Evolutionary conservation across 441 rosid species (phyloP), one percentile per base, ranked within the genome.

Genomic region (Erodium trifolium): DNA sequence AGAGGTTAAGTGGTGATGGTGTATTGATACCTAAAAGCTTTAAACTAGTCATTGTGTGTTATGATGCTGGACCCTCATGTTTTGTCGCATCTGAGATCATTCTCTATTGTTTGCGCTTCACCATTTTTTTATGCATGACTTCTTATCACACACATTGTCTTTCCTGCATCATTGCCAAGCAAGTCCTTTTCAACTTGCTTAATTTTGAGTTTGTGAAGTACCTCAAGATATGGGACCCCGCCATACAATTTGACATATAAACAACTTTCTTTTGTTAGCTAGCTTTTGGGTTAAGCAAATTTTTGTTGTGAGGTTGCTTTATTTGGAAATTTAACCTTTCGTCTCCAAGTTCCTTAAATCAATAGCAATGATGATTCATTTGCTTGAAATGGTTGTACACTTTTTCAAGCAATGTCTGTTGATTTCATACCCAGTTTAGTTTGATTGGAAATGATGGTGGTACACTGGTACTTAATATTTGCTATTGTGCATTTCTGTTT

Each of bases 331-430:
- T 23, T 5, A 55, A 12, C 34, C 12, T 0, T 14, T 34, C 53
- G 49, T 45, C 55, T 45, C 35, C 4, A 39, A 53, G 60, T 13
- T 51, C 51, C 47, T 34, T 1, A 2, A 27, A 64, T 41, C 23
- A 17, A 19, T 16, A n/a, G 34, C 12, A 6, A 17, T 35, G 11
- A 73, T 68, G 8, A 7, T 70, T 31, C 13, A 4, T 34, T 74
- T 39, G 47, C 43, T 73, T 59, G 5, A 14, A 62, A 14, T 68
- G 68, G 18, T 67, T 0, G 67, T 72, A 11, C 49, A 43, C 12
- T 43, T 43, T 11, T 43, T 43, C 10, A 0, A 7, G 49, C 49
- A 43, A 43, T 43, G 12, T 8, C 12, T 8, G 49, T 43, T 43
- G 0, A 11, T 43, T 43, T 43, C 49, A 43, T 43, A 43, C 7